phyloP scores from a whole-genome alignment of 2,329 filamentous ascomycete species.

The Fusarium sp. region DNA sequence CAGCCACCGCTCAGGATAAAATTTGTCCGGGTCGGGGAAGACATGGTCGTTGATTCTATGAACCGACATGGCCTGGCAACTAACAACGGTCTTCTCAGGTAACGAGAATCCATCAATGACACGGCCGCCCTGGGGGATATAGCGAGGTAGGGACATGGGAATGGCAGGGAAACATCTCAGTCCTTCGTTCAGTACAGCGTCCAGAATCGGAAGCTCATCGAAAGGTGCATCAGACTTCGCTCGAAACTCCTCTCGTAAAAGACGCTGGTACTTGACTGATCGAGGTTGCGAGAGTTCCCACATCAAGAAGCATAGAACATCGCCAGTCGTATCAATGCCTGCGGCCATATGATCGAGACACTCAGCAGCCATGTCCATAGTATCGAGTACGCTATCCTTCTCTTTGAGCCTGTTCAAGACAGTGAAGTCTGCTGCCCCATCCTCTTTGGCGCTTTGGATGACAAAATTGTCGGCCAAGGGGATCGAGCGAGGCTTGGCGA shows the following conservation, averaged over 20 bases:
- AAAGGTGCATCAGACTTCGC: conserved; percentile 53
- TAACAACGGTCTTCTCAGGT: conserved; percentile 66
- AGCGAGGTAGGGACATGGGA: conserved; percentile 73
- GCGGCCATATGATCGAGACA: conserved; percentile 78
- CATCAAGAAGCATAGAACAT: conserved; percentile 76
- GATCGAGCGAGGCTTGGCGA: conserved; percentile 65
- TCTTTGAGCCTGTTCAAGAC: conserved; percentile 68
- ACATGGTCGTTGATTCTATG: conserved; percentile 70
- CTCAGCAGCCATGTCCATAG: conserved; percentile 71
- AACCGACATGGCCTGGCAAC: conserved; percentile 70
- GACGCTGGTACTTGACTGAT: conserved; percentile 62
- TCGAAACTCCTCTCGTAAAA: conserved; percentile 63
- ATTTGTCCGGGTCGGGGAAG: conserved; percentile 81
- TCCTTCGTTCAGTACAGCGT: conserved; percentile 71
- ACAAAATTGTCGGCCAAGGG: conserved; percentile 71
- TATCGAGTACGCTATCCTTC: conserved; percentile 59
- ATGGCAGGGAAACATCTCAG: conserved; percentile 72
- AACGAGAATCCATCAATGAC: conserved; percentile 66
- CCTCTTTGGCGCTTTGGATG: conserved; percentile 59
- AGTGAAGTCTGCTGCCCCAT: conserved; percentile 63
- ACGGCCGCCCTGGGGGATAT: conserved; percentile 65
- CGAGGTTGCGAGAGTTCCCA: conserved; percentile 73
- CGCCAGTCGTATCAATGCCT: conserved; percentile 77
- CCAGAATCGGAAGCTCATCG: conserved; percentile 67
- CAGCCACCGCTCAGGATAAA: conserved; percentile 87